Percentiles rank a stretch among this genome's conserved stretches.
These are phyloP conservation scores for Tephrocybe sp. DNA, from an alignment of 768 basidiomycete genomes.

Conservation along the genomic window DNA sequence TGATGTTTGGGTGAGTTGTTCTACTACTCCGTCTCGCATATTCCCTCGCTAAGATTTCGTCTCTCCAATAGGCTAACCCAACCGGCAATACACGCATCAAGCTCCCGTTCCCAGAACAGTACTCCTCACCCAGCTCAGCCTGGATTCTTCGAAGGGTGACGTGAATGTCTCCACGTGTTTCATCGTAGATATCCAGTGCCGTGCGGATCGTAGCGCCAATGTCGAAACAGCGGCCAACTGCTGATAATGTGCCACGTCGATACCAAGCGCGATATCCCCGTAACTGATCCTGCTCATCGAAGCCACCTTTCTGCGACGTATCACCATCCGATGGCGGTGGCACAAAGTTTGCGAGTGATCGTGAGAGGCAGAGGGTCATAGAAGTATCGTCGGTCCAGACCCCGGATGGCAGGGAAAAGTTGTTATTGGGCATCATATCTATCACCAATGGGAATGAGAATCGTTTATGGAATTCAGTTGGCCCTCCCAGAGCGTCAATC, in stretches of 20 bases:
- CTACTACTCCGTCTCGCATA: slow-evolving; percentile 38
- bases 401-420: slow-evolving; percentile 34
- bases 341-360: slow-evolving; percentile 32
- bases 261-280: slow-evolving; percentile 15
- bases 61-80: slow-evolving; percentile 40
- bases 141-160: slow-evolving; percentile 28
- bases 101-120: slow-evolving; percentile 38
- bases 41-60: slow-evolving; percentile 26
- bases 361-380: slow-evolving; percentile 44
- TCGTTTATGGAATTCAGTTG: slow-evolving; percentile 38
- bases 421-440: slow-evolving; percentile 36
- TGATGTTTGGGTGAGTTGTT: slow-evolving; percentile 39
- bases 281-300: slow-evolving; percentile 19
- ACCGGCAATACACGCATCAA: slow-evolving; percentile 46
- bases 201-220: slow-evolving; percentile 34
- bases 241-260: slow-evolving; percentile 14
- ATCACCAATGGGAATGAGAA: slow-evolving; percentile 35
- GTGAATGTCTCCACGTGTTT: slow-evolving; percentile 12
- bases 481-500: slow-evolving; percentile 45
- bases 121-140: slow-evolving; percentile 22
- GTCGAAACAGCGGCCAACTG: slow-evolving; percentile 24
- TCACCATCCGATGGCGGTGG: not conserved
- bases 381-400: slow-evolving; percentile 51
- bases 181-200: slow-evolving; percentile 32
- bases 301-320: slow-evolving; percentile 9